These are phyloP conservation scores for Chytriomyces sp. DNA, from an alignment of 192 early-diverging fungal species.

Conservation along the genomic window DNA sequence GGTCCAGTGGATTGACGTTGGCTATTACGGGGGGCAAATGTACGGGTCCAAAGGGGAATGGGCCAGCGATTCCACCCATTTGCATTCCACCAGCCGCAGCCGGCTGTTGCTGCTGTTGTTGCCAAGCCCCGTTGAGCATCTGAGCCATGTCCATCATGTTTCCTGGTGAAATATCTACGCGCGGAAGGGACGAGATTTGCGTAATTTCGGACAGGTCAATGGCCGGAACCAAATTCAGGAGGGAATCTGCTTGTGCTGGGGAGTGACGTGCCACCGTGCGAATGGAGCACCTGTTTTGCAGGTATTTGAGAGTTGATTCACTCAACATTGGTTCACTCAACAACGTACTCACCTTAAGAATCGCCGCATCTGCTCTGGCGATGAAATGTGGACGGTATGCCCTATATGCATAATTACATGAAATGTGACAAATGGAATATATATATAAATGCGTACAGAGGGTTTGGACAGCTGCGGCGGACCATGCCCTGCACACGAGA, in stretches of 20 bases:
- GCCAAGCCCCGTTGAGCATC: neutral
- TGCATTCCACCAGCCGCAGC: neutral
- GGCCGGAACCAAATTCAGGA: neutral
- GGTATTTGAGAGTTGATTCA: too few relatives aligned
- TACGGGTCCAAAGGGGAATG: neutral
- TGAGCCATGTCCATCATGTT: neutral
- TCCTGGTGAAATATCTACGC: neutral
- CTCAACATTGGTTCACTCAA: too few relatives aligned
- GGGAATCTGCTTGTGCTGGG: neutral
- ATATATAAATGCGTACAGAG: too few relatives aligned
- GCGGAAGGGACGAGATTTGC: neutral
- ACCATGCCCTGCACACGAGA: too few relatives aligned
- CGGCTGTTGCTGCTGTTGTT: neutral
- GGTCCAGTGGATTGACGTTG: neutral
- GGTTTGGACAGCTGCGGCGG: too few relatives aligned
- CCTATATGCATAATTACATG: too few relatives aligned
- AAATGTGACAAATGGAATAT: too few relatives aligned
- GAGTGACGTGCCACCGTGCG: neutral
- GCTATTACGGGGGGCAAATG: too few relatives aligned
- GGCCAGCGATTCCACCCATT: neutral
- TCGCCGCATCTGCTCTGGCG: too few relatives aligned
- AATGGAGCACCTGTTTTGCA: neutral
- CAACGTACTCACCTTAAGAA: too few relatives aligned
- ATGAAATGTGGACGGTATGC: too few relatives aligned
- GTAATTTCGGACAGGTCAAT: neutral